Conservation (phyloP, 2,329 filamentous ascomycete genomes). For the Chrysoporthe deuterocubensis region DNA sequence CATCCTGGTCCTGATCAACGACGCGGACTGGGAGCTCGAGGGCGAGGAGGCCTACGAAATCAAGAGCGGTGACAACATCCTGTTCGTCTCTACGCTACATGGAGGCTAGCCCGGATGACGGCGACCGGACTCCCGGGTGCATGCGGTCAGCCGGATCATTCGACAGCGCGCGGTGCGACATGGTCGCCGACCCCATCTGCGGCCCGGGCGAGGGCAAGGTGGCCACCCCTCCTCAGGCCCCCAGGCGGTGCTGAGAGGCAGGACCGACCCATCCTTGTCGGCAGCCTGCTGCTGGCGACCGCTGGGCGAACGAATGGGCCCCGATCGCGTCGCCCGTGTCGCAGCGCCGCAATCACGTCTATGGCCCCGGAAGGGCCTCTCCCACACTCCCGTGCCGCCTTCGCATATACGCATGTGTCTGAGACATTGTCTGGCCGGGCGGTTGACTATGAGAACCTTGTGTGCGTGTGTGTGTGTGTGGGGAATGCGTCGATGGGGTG, state of each 20-base stretch:
- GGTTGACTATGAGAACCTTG: not conserved
- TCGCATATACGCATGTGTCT: slow-evolving; percentile 15
- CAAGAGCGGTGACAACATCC: slow-evolving; percentile 79
- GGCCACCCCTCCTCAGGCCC: not conserved
- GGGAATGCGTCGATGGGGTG: not conserved
- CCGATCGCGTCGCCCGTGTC: not conserved
- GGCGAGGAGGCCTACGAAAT: slow-evolving; percentile 90
- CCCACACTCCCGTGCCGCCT: not conserved
- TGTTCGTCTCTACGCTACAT: slow-evolving; percentile 96
- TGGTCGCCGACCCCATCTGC: not conserved
- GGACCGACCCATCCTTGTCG: not conserved
- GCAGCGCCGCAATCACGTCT: slow-evolving; percentile 9
- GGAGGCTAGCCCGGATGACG: slow-evolving; percentile 66
- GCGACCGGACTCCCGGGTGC: not conserved
- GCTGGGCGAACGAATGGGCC: not conserved
- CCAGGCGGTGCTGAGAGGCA: not conserved
- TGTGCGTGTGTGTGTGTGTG: not conserved
- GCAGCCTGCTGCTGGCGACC: not conserved
- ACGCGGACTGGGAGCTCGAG: slow-evolving; percentile 97
- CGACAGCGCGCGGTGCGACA: not conserved
- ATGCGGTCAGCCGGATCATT: slow-evolving; percentile 3
- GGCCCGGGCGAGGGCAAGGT: not conserved
- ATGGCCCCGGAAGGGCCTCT: slow-evolving; percentile 15
- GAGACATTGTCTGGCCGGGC: slow-evolving; percentile 5
- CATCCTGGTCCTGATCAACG: slow-evolving; percentile 95